phyloP scores from a whole-genome alignment of 208 protist species.

The Wallacemonas sp. region DNA sequence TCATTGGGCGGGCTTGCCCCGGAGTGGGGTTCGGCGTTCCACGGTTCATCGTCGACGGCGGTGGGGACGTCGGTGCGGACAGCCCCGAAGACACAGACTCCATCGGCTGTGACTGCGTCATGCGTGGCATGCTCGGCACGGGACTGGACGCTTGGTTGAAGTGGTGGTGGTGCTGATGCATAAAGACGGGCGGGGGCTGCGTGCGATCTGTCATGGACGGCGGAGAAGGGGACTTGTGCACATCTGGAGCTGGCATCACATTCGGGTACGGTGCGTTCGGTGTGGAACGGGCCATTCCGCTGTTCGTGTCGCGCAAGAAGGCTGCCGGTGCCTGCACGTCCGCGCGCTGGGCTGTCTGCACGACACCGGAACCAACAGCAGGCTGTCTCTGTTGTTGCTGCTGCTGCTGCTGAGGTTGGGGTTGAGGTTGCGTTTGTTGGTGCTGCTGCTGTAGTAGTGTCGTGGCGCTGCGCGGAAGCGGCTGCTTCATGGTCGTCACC shows the following conservation, averaged over 20 bases:
- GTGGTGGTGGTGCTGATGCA: slow-evolving; percentile 22
- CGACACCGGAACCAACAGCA: background rate
- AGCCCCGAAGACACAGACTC: background rate
- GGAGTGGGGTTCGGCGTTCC: background rate
- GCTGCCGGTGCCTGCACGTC: slow-evolving; percentile 2
- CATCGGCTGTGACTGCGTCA: background rate
- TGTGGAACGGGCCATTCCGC: background rate
- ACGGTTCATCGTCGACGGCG: background rate
- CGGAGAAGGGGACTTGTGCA: slow-evolving; percentile 2
- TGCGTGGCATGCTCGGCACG: background rate
- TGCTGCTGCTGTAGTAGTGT: slow-evolving; percentile 36
- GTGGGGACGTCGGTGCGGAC: background rate
- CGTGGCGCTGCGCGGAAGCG: slow-evolving; percentile 11
- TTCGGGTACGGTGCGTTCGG: background rate
- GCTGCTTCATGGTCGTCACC: slow-evolving; percentile 11
- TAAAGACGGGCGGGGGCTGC: slow-evolving; percentile 14
- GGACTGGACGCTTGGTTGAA: background rate
- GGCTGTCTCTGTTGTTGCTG: slow-evolving; percentile 31
- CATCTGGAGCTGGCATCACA: background rate
- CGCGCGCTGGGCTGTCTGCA: background rate
- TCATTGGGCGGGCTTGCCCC: background rate
- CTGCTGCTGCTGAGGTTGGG: slow-evolving; percentile 23
- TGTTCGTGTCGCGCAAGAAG: background rate
- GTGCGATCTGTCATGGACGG: background rate
- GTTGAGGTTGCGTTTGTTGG: slow-evolving; percentile 27